These are phyloP conservation scores for Baeospora myosura DNA, from an alignment of 1,284 basidiomycete genomes.

Conservation along the genomic window DNA sequence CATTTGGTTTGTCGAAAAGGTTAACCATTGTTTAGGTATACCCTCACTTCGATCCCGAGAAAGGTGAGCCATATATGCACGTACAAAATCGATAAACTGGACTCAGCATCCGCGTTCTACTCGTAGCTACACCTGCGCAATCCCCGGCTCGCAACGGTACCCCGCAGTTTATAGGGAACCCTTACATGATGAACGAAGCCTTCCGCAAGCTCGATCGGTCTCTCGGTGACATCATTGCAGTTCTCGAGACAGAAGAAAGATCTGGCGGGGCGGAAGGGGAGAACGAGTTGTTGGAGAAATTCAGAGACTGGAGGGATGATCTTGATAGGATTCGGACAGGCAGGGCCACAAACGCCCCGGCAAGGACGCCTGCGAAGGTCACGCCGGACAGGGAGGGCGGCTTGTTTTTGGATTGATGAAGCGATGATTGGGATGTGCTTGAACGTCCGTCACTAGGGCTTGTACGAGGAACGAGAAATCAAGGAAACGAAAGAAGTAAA, in stretches of 20 bases:
- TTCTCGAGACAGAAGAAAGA: constrained; percentile 30
- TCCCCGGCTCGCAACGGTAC: constrained; percentile 7
- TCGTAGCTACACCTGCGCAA: constrained; percentile 8
- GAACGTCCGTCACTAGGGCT: too few relatives aligned
- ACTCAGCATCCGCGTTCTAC: background rate
- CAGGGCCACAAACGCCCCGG: constrained; percentile 14
- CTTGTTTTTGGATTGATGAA: constrained; percentile 24
- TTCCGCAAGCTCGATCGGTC: constrained; percentile 32
- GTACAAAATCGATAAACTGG: background rate
- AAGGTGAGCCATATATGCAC: constrained; percentile 15
- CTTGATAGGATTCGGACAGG: constrained; percentile 24
- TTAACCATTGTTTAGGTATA: constrained; percentile 21
- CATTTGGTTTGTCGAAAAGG: background rate
- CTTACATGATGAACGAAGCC: constrained; percentile 31
- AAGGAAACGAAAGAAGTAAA: too few relatives aligned
- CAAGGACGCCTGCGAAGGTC: constrained; percentile 15
- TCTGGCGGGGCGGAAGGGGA: constrained; percentile 23
- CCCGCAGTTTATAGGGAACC: constrained; percentile 27
- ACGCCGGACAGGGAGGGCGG: constrained; percentile 19
- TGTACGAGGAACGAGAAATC: too few relatives aligned
- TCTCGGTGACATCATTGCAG: constrained; percentile 28
- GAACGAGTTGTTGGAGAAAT: constrained; percentile 26
- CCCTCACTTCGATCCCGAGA: constrained; percentile 24
- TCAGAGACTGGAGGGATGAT: constrained; percentile 30
- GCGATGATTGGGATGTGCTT: too few relatives aligned